Base-by-base conservation (phyloP, 2,329 filamentous ascomycete species). In the Xylaria sp. region DNA sequence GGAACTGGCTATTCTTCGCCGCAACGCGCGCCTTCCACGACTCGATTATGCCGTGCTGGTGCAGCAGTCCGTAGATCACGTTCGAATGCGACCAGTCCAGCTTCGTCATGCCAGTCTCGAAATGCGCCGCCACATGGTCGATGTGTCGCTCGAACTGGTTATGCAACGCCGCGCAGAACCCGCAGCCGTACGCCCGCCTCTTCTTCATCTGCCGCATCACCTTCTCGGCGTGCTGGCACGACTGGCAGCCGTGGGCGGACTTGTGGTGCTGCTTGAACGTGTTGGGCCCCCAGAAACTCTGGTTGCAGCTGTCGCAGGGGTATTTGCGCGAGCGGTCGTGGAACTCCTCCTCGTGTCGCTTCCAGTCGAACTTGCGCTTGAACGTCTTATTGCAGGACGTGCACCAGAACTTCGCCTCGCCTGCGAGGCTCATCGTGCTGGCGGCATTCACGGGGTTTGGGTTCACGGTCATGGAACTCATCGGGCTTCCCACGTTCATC, bases 261-360 rank as follows among this genome's bases (percentile, higher is more conserved):
- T 84, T 86, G 74, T 87, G 84, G 64, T 87, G 85, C 70, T 87
- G 84, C 65, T 86, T 85, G 72, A 88, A 87, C 3, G 83, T 85
- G 70, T 87, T 87, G 65, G 84, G 83, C 8, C 84, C 84, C 78
- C 84, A 86, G 72, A 88, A 87, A 68, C 83, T 84, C 67, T 85
- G 83, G 71, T 87, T 86, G 73, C 86, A 88, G 65, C 85, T 84
- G 4, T 85, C 84, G 67, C 85, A 88, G 10, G 84, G 83, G 71
- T 86, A 88, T 68, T 86, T 87, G 63, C 85, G 82, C 76, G 83
- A 83, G 57, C 85, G 83, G 75, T 88, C 85, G 72, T 88, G 85
- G 68, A 87, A 87, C 71, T 87, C 84, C 66, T 87, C 85, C 70
- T 88, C 84, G 71, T 89, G 86, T 37, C 83, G 80, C 72, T 87